phyloP scores from a whole-genome alignment of 805 yeast genomes.

The Suhomyces kilbournensis region DNA sequence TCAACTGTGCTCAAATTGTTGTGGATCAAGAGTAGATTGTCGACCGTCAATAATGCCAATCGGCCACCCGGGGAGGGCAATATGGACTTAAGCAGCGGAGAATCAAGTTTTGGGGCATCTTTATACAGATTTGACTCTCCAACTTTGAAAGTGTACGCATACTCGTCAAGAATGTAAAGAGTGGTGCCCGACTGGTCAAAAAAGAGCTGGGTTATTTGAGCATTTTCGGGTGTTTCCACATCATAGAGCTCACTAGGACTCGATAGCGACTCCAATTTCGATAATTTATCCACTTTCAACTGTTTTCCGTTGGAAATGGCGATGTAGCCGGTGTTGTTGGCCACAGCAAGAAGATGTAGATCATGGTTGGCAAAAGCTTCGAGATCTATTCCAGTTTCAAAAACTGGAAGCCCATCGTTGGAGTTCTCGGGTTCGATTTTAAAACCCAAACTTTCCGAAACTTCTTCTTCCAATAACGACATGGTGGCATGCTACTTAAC shows the following conservation, averaged over 20 bases:
- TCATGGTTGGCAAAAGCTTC: slow-evolving; percentile 10
- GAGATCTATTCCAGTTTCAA: slow-evolving; percentile 29
- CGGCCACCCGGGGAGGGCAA: not conserved
- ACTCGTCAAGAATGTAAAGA: slow-evolving; percentile 15
- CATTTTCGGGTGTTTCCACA: slow-evolving; percentile 9
- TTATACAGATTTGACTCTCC: not conserved
- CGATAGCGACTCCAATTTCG: slow-evolving; percentile 27
- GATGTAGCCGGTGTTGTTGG: slow-evolving; percentile 26
- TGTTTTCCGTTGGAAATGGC: slow-evolving; percentile 38
- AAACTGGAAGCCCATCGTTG: slow-evolving; percentile 26
- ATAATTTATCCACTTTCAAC: slow-evolving; percentile 34
- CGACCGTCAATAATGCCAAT: not conserved
- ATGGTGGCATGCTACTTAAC: not conserved
- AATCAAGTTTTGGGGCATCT: not conserved
- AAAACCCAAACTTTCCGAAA: slow-evolving; percentile 46
- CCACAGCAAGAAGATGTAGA: slow-evolving; percentile 36
- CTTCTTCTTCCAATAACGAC: slow-evolving; percentile 14
- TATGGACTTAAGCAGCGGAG: not conserved
- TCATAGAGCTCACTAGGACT: slow-evolving; percentile 15
- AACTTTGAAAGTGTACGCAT: not conserved
- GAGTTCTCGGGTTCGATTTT: slow-evolving; percentile 29
- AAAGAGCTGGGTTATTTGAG: slow-evolving; percentile 24
- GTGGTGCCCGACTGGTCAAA: slow-evolving; percentile 30
- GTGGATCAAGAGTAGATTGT: not conserved
- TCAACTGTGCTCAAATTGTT: not conserved